Conservation (phyloP, 169 alveolate genomes). For the Cryptosporidium sp. region DNA sequence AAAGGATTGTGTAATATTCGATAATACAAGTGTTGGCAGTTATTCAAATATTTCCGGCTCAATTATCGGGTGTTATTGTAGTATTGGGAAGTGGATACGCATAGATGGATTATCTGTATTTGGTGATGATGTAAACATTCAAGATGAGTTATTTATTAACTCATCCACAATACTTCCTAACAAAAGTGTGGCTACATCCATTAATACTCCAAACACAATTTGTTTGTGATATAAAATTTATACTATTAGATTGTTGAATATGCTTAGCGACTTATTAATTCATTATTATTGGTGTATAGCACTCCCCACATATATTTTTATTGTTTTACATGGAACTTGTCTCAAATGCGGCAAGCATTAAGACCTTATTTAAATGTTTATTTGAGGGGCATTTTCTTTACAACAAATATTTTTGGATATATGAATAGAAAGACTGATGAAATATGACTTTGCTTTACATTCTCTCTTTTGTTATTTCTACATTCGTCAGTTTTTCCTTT, state of each 20-base stretch:
- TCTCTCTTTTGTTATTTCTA: not conserved
- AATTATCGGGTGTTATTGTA: slow-evolving; percentile 93
- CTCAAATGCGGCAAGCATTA: slow-evolving; percentile 44
- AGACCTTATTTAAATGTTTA: not conserved
- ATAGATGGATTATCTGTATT: slow-evolving; percentile 93
- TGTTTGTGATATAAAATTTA: slow-evolving; percentile 11
- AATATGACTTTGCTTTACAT: not conserved
- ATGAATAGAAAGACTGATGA: not conserved
- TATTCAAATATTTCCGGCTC: slow-evolving; percentile 88
- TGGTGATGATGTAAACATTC: slow-evolving; percentile 93
- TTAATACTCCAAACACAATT: slow-evolving; percentile 23
- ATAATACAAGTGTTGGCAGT: slow-evolving; percentile 83
- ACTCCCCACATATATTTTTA: slow-evolving; percentile 2
- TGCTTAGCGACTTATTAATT: not conserved
- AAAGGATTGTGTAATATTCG: slow-evolving; percentile 87
- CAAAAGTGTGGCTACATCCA: slow-evolving; percentile 79
- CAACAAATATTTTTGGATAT: not conserved
- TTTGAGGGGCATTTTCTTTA: slow-evolving; percentile 1
- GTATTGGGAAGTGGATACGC: slow-evolving; percentile 94
- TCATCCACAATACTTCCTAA: slow-evolving; percentile 92
- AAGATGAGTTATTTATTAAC: slow-evolving; percentile 90
- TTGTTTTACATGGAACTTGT: not conserved
- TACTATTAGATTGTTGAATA: not conserved
- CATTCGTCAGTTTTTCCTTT: not conserved
- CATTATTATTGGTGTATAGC: not conserved